Evolutionary conservation across 805 yeast species (phyloP).

Genomic region (Cyberlindnera nakhonratchasimensis): DNA sequence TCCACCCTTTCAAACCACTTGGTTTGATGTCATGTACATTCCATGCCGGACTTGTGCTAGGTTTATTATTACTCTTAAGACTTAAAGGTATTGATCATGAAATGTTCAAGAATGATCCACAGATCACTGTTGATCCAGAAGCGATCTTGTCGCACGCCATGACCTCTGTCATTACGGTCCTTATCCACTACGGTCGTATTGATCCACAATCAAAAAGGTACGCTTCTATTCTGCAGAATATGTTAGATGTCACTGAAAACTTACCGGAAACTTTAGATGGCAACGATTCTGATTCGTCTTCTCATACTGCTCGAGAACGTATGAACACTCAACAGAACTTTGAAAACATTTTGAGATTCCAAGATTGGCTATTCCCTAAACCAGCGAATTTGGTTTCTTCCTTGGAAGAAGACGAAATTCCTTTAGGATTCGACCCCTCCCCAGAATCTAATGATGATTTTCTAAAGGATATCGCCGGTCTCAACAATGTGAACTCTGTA

Average conservation of each 20-base stretch:
- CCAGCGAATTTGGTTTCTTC: slow-evolving; percentile 7
- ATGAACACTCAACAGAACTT: slow-evolving; percentile 20
- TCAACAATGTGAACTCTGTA: slow-evolving; percentile 14
- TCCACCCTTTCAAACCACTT: slow-evolving; percentile 37
- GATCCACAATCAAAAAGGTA: slow-evolving; percentile 22
- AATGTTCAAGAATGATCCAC: slow-evolving; percentile 16
- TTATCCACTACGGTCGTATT: slow-evolving; percentile 19
- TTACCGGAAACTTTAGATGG: slow-evolving; percentile 1
- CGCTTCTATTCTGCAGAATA: slow-evolving; percentile 14
- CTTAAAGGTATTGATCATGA: slow-evolving; percentile 20
- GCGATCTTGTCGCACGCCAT: slow-evolving; percentile 21
- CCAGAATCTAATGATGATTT: slow-evolving; percentile 16
- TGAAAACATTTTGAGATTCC: slow-evolving; percentile 23
- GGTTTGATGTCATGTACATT: slow-evolving; percentile 33
- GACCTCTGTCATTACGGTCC: slow-evolving; percentile 22
- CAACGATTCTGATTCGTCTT: slow-evolving; percentile 4
- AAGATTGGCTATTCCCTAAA: slow-evolving; percentile 27
- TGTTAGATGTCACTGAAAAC: slow-evolving; percentile 20
- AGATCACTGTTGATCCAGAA: slow-evolving; percentile 14
- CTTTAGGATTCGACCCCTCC: background rate
- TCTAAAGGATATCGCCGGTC: slow-evolving; percentile 18
- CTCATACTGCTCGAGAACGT: slow-evolving; percentile 5
- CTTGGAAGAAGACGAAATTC: background rate
- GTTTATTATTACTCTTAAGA: slow-evolving; percentile 29
- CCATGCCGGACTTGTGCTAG: slow-evolving; percentile 37